Base-by-base conservation (phyloP, 2,329 filamentous ascomycete genomes). In the Claviceps pazoutovae region DNA sequence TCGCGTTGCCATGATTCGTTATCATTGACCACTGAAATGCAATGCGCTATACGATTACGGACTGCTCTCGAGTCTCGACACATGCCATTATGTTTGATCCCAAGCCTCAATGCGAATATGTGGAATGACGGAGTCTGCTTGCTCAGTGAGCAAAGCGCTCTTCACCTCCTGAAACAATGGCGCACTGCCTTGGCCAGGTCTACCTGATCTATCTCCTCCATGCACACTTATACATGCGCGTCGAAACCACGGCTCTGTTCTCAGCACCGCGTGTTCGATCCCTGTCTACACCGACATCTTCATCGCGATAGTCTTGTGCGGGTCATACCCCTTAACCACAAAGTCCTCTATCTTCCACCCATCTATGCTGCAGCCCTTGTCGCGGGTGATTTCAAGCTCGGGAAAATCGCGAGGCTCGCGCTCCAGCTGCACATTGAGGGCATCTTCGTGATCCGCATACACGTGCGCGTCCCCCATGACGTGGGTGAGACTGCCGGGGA, bases 391-490 rank as follows among this genome's bases (percentile, higher is more conserved):
- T 57, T 83, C 79, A 53, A 98, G 64, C 48, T 79, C 80, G 0
- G 93, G 93, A 59, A 97, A 97, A 0, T 80, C 76, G 11, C 81
- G 78, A 26, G 93, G 93, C 64, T 90, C 85, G 7, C 93, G 74
- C 64, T 80, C 77, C 37, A 97, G 65, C 70, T 98, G 93, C 51
- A 80, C 76, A 62, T 84, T 78, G 53, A 98, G 72, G 13, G 93
- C 90, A 51, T 95, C 89, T 7, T 95, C 79, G 66, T 98, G 93
- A 66, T 98, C 91, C 7, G 84, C 70, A 68, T 98, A 98, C 1
- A 98, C 84, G 68, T 98, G 93, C n/a, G 91, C 88, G 67, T 98
- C 93, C 14, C 93, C 93, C 89, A 98, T 95, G 48, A 89, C 89
- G 68, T 97, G 93, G 41, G 89, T 93, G 56, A 98, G 76, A 49